Evolutionary conservation across 1,139 yeast species (phyloP).

Genomic region (Suhomyces bribrorum): DNA sequence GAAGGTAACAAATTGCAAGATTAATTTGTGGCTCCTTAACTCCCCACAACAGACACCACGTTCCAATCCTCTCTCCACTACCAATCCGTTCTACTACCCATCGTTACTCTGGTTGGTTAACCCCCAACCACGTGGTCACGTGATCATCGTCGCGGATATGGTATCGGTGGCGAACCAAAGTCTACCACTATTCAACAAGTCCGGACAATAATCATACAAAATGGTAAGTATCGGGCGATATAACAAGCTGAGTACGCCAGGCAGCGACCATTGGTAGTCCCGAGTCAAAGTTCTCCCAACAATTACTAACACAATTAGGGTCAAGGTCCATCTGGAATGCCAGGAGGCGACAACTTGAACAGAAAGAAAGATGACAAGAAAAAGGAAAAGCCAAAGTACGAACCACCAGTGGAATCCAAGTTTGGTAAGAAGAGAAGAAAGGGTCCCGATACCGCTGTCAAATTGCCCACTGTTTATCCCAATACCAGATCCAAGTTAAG

Average conservation of each 20-base stretch:
- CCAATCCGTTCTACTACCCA: background rate
- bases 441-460: slow-evolving; percentile 87
- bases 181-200: slow-evolving; percentile 1
- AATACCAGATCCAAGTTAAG: slow-evolving; percentile 91
- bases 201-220: slow-evolving; percentile 3
- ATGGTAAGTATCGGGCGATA: slow-evolving; percentile 11
- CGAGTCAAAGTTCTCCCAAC: background rate
- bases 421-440: slow-evolving; percentile 88
- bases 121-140: slow-evolving; percentile 4
- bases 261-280: background rate
- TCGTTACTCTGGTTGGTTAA: background rate
- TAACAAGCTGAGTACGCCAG: background rate
- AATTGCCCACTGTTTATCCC: slow-evolving; percentile 85
- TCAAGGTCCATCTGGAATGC: slow-evolving; percentile 79
- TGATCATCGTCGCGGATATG: slow-evolving; percentile 8
- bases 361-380: slow-evolving; percentile 77
- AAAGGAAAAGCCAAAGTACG: slow-evolving; percentile 90
- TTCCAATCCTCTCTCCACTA: too few species aligned
- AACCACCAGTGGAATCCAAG: slow-evolving; percentile 96
- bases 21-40: too few species aligned
- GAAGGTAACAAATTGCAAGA: too few species aligned
- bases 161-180: slow-evolving; percentile 12
- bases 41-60: too few species aligned
- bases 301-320: slow-evolving; percentile 47
- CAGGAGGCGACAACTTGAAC: slow-evolving; percentile 56